phyloP scores from a whole-genome alignment of 1,284 basidiomycete genomes.

The Puccinia horiana region DNA sequence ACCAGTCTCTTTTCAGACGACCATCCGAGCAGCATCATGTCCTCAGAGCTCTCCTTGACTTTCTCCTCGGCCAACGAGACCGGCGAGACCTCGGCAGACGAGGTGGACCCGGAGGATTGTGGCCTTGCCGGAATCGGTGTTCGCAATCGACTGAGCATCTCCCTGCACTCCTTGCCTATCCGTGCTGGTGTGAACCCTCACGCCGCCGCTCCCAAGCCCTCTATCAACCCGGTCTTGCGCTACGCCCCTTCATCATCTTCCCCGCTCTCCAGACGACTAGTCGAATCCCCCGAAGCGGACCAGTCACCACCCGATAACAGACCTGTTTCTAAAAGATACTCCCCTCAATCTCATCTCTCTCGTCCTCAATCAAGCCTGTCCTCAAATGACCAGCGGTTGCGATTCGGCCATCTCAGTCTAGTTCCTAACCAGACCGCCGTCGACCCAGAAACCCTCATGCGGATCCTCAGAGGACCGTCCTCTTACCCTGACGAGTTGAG shows the following conservation, averaged over 20 bases:
- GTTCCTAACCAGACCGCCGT: constrained; percentile 7
- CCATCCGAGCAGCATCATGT: constrained; percentile 22
- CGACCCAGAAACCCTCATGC: constrained; percentile 20
- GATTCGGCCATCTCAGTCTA: background rate
- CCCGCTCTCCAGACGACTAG: constrained; percentile 4
- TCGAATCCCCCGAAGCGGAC: background rate
- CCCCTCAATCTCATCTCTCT: background rate
- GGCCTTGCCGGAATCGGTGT: constrained; percentile 19
- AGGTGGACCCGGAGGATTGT: background rate
- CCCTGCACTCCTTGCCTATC: constrained; percentile 8
- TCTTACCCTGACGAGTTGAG: constrained; percentile 37
- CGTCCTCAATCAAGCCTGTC: background rate
- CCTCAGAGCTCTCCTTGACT: constrained; percentile 4
- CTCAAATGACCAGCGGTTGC: background rate
- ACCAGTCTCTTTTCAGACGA: background rate
- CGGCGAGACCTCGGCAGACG: background rate
- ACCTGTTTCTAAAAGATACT: background rate
- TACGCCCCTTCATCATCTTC: constrained; percentile 23
- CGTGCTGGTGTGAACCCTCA: background rate
- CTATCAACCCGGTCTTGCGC: background rate
- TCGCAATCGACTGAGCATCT: constrained; percentile 3
- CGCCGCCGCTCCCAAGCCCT: background rate
- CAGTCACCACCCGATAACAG: background rate
- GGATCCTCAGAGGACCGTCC: constrained; percentile 35
- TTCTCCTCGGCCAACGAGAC: constrained; percentile 12